Evolutionary conservation across 352 stramenopile genomes (phyloP).

Genomic region (Hyaloperonospora arabidopsidis): DNA sequence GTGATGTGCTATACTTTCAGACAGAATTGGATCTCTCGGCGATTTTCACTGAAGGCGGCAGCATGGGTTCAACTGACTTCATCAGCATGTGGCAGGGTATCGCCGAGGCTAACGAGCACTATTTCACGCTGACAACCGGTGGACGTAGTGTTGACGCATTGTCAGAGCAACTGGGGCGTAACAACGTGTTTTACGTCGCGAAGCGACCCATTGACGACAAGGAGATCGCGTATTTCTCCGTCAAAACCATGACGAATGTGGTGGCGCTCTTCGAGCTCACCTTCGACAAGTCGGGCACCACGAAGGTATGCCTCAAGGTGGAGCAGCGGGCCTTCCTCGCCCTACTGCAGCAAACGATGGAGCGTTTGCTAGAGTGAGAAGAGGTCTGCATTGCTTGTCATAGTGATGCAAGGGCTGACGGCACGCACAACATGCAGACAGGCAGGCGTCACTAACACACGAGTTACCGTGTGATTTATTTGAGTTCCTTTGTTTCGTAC

Average conservation of each 20-base stretch:
- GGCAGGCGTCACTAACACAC: too few relatives aligned
- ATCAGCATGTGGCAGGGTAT: slow-evolving; percentile 95
- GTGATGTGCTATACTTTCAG: slow-evolving; percentile 94
- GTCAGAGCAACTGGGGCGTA: slow-evolving; percentile 74
- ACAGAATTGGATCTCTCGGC: slow-evolving; percentile 86
- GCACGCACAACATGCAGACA: too few relatives aligned
- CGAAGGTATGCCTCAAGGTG: slow-evolving; percentile 93
- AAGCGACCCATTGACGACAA: slow-evolving; percentile 90
- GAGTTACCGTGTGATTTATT: too few relatives aligned
- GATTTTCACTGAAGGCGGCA: slow-evolving; percentile 83
- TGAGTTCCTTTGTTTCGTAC: too few relatives aligned
- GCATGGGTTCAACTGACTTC: slow-evolving; percentile 89
- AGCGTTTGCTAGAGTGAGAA: slow-evolving; percentile 51
- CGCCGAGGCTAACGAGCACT: slow-evolving; percentile 91
- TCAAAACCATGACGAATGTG: slow-evolving; percentile 90
- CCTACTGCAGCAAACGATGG: slow-evolving; percentile 85
- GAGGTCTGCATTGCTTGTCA: neutral
- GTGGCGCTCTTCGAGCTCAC: slow-evolving; percentile 92
- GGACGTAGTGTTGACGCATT: slow-evolving; percentile 76
- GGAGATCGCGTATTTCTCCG: slow-evolving; percentile 94
- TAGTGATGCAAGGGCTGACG: too few relatives aligned
- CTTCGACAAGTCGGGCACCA: slow-evolving; percentile 88
- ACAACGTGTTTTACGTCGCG: slow-evolving; percentile 93
- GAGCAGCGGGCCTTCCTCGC: slow-evolving; percentile 87
- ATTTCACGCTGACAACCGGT: slow-evolving; percentile 79